Base-by-base conservation (phyloP, 2,329 filamentous ascomycete species). In the Calonectria pseudoreteaudii region DNA sequence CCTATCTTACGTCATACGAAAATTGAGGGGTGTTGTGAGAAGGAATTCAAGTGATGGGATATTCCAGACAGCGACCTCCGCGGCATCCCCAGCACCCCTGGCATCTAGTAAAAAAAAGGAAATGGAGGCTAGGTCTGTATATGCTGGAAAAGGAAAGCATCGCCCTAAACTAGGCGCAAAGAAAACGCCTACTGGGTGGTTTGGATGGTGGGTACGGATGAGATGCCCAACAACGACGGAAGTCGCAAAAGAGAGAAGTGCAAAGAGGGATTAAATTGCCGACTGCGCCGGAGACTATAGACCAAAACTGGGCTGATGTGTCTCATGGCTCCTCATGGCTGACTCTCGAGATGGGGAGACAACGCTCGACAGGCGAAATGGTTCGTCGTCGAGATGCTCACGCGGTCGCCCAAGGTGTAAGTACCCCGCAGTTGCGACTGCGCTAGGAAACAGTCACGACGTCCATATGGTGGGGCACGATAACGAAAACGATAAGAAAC, bases 351-450 rank as follows among this genome's bases (percentile, higher is more conserved):
- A 66, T 60, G 53, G 53, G 53, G 53, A 68, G 70, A 68, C 50
- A 56, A 60, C n/a, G 52, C 52, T 65, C 30, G 49, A 66, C 62
- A 47, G 69, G 65, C 62, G 38, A 65, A 62, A 52, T 72, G 71
- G 71, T 72, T 72, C 71, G 71, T 69, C 53, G 68, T 74, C 34
- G 47, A 64, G 72, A 38, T 74, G 72, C 72, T 74, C 72, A 74
- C 68, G 72, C 30, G 72, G 68, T 36, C 72, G 11, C 41, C 65
- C 56, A 58, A 67, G 56, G 56, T 64, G 36, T 68, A 68, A 58
- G 68, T 74, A 74, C 72, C 68, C 72, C 72, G 72, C 72, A 74
- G 72, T 74, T 73, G 56, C 52, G 72, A 50, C 68, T 71, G 49
- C 66, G 71, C 71, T 69, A 69, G 36, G 66, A 50, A 47, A 53